phyloP scores from a whole-genome alignment of 805 yeast genomes.

The Yueomyces sp. region DNA sequence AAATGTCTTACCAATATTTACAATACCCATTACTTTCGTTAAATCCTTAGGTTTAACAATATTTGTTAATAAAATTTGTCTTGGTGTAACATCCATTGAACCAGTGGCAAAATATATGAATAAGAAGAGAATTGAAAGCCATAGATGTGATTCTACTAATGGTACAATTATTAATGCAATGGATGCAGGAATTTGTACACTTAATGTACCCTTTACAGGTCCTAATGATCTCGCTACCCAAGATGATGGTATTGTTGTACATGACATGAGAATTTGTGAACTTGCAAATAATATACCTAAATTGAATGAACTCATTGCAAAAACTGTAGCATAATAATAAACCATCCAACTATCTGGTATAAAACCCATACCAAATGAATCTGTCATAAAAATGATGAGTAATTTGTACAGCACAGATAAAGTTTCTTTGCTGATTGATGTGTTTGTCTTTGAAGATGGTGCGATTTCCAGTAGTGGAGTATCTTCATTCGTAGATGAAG shows the following conservation, averaged over 20 bases:
- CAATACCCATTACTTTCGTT: conserved; percentile 71
- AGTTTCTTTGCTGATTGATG: conserved; percentile 29
- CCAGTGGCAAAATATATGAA: conserved; percentile 47
- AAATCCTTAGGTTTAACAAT: conserved; percentile 51
- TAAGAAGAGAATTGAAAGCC: conserved; percentile 36
- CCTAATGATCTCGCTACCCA: conserved; percentile 53
- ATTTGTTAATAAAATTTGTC: conserved; percentile 66
- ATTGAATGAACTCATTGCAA: conserved; percentile 37
- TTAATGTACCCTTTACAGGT: conserved; percentile 62
- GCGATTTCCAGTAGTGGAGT: background rate
- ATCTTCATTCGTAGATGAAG: conserved; percentile 1
- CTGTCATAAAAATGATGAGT: conserved; percentile 58
- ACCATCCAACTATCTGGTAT: conserved; percentile 85
- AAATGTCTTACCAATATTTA: conserved; percentile 73
- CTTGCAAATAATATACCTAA: conserved; percentile 58
- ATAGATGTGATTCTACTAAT: conserved; percentile 24
- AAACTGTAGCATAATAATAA: conserved; percentile 55
- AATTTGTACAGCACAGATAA: conserved; percentile 33
- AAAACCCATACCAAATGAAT: conserved; percentile 79
- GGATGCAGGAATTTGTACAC: conserved; percentile 71
- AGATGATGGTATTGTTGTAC: conserved; percentile 70
- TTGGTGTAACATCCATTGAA: conserved; percentile 86
- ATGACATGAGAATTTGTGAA: conserved; percentile 48
- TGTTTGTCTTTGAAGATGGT: background rate
- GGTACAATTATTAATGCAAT: conserved; percentile 45